Base-by-base conservation (phyloP, 2,329 filamentous ascomycete genomes). In the Alternaria hordeiaustralica region DNA sequence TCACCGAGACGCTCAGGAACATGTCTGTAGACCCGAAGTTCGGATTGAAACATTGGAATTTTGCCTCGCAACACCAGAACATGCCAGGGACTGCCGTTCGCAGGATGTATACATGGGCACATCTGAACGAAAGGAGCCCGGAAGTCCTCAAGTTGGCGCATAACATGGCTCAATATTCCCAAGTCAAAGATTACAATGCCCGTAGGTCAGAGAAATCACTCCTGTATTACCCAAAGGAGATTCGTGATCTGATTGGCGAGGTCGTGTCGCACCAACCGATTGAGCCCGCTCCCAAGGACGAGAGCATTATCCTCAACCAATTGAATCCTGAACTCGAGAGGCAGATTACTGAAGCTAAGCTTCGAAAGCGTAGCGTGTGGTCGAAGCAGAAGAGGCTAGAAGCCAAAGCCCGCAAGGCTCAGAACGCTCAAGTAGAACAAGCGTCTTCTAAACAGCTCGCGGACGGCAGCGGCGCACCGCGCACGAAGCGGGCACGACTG, bases 31-130 rank as follows among this genome's bases (percentile, higher is more conserved):
- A 80, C 20, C 70, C 73, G 26, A 50, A 59, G 3, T 84, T 84
- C 11, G 85, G 84, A 58, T 74, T 90, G 44, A 85, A 83, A 50
- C 84, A 85, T 63, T 73, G 87, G 49, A 70, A 82, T 5, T 77
- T 77, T 47, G 56, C 65, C 6, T 60, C 75, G 18, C 69, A 68
- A 11, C 66, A 65, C 28, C 59, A 66, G 46, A 64, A 66, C 11
- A 68, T 68, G 5, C 65, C 62, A 9, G 65, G 57, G 4, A 82
- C 83, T 69, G 79, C 84, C 18, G 84, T 80, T n/a, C 86, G 83
- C 58, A 81, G 78, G 6, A 82, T 90, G 15, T 69, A 89, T 26
- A 81, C 81, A 11, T 80, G 83, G 53, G 80, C 83, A 20, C 78
- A 84, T 2, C 77, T 88, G 33, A 73, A 80, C 7, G 75, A 83